phyloP scores from a whole-genome alignment of 1,139 yeast genomes.

The Taphrina sp. region DNA sequence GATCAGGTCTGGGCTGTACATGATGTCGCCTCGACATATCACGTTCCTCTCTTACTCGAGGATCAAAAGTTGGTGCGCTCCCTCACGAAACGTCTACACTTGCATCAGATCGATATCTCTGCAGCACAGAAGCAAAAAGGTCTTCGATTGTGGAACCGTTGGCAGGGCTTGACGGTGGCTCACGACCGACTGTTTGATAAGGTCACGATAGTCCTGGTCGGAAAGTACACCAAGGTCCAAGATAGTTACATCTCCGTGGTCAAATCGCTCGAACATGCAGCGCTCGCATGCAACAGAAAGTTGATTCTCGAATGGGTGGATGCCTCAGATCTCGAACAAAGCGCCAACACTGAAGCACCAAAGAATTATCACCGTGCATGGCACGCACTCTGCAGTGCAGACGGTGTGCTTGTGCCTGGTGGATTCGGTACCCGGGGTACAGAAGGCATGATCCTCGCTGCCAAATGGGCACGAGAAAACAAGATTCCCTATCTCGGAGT shows the following conservation, averaged over 20 bases:
- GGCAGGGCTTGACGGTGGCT: conserved; percentile 72
- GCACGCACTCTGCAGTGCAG: conserved; percentile 91
- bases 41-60: conserved; percentile 85
- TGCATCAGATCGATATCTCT: conserved; percentile 55
- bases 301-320: conserved; percentile 94
- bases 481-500: conserved; percentile 92
- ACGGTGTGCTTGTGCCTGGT: conserved; percentile 97
- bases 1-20: conserved; percentile 96
- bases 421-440: conserved; percentile 97
- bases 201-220: conserved; percentile 93
- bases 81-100: conserved; percentile 64
- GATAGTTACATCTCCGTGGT: conserved; percentile 94
- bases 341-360: conserved; percentile 54
- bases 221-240: conserved; percentile 92
- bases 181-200: conserved; percentile 77
- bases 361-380: conserved; percentile 89
- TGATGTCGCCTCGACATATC: conserved; percentile 95
- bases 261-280: conserved; percentile 90
- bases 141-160: conserved; percentile 63
- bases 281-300: conserved; percentile 82
- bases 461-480: conserved; percentile 96
- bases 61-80: conserved; percentile 83
- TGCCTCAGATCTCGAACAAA: conserved; percentile 82
- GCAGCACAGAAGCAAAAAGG: conserved; percentile 64
- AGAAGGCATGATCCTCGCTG: conserved; percentile 97